phyloP scores from a whole-genome alignment of 2,329 filamentous ascomycete genomes.

The Clonostachys rhizophaga region DNA sequence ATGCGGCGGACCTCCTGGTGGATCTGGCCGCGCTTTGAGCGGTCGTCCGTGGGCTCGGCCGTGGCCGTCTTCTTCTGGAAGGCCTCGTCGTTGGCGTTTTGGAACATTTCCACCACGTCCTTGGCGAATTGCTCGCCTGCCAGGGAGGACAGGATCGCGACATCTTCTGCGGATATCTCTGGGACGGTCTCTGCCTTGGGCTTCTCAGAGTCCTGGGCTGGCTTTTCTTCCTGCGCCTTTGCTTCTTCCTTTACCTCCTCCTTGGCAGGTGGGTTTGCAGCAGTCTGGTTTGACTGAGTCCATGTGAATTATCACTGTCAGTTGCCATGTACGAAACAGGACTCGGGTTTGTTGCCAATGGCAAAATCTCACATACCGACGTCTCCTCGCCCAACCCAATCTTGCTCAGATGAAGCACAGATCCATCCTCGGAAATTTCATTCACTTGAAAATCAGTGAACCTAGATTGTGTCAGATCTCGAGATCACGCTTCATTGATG shows the following conservation, averaged over 20 bases:
- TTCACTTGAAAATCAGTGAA: conserved; percentile 94
- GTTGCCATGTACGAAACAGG: neutral
- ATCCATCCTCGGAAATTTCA: conserved; percentile 73
- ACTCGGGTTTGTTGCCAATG: neutral
- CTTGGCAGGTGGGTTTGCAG: neutral
- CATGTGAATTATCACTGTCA: no score
- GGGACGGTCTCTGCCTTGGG: conserved; percentile 5
- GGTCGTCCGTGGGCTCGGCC: conserved; percentile 37
- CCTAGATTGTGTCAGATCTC: conserved; percentile 26
- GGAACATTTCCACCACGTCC: conserved; percentile 34
- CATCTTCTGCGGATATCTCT: conserved; percentile 23
- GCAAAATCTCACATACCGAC: neutral
- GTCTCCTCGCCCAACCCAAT: conserved; percentile 20
- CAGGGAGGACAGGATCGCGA: conserved; percentile 28
- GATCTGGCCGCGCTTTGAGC: conserved; percentile 36
- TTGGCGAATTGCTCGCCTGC: conserved; percentile 31
- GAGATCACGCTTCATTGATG: neutral
- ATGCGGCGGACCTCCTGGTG: conserved; percentile 69
- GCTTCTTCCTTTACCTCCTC: neutral
- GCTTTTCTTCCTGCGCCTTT: neutral
- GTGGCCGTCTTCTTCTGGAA: conserved; percentile 19
- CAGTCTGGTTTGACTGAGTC: neutral
- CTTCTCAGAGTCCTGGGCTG: conserved; percentile 5
- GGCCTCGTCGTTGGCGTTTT: conserved; percentile 21
- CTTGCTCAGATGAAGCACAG: conserved; percentile 67